Evolutionary conservation across 345 rosid species (phyloP).

Genomic region (Trapa incisa): DNA sequence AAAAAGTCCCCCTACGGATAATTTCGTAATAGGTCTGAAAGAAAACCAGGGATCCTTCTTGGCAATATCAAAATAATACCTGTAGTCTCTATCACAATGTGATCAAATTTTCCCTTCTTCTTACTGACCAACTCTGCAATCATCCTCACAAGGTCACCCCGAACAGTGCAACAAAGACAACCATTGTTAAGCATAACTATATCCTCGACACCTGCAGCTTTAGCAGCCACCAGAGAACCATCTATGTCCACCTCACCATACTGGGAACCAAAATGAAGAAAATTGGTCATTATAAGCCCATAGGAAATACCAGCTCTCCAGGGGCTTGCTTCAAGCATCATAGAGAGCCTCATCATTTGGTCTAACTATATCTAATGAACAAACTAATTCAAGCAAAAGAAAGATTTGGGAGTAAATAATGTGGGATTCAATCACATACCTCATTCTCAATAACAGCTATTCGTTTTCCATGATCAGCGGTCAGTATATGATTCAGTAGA

Average conservation of each 20-base stretch:
- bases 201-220: constrained; percentile 77
- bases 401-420: neutral
- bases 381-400: neutral
- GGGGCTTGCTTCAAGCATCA: neutral
- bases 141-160: constrained; percentile 98
- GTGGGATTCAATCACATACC: constrained; percentile 22
- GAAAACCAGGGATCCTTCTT: neutral
- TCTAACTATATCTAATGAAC: neutral
- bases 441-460: constrained; percentile 95
- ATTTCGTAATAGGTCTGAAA: neutral
- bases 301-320: neutral
- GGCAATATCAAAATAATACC: constrained; percentile 25
- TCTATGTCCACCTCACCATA: constrained; percentile 94
- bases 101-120: constrained; percentile 84
- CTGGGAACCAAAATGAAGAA: constrained; percentile 21
- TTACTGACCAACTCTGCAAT: constrained; percentile 59
- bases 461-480: constrained; percentile 93
- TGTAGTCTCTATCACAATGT: constrained; percentile 88
- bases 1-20: neutral
- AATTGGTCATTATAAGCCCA: neutral
- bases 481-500: constrained; percentile 76
- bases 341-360: neutral
- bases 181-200: constrained; percentile 94
- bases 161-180: constrained; percentile 91
- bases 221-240: constrained; percentile 89